Evolutionary conservation across 495 filamentous ascomycete species (phyloP).

Genomic region (Daldinia childiae): DNA sequence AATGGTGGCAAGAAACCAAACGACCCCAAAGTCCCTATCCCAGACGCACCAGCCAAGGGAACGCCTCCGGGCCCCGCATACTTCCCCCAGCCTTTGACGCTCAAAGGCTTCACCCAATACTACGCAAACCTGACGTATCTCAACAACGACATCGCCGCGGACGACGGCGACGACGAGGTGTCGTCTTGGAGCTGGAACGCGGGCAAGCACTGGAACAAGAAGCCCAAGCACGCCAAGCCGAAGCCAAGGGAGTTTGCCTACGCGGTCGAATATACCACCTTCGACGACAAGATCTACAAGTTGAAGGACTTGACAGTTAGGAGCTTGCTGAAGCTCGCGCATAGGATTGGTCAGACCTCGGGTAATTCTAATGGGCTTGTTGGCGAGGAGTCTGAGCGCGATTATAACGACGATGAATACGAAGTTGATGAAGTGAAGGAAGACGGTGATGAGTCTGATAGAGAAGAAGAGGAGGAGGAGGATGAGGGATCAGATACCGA

Average conservation of each 20-base stretch:
- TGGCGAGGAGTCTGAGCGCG: constrained; percentile 32
- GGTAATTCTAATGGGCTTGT: constrained; percentile 5
- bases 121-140: constrained; percentile 90
- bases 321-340: constrained; percentile 80
- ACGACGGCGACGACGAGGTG: constrained; percentile 30
- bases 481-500: neutral
- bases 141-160: constrained; percentile 68
- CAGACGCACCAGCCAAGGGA: constrained; percentile 74
- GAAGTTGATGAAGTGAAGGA: constrained; percentile 49
- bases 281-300: constrained; percentile 74
- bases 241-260: constrained; percentile 73
- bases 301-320: constrained; percentile 86
- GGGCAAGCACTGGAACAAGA: constrained; percentile 67
- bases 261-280: constrained; percentile 88
- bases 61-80: constrained; percentile 90
- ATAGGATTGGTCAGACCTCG: constrained; percentile 70
- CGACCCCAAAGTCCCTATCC: constrained; percentile 70
- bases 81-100: constrained; percentile 80
- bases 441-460: constrained; percentile 45
- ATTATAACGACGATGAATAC: constrained; percentile 44
- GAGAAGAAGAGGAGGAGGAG: constrained; percentile 17
- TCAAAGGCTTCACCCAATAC: constrained; percentile 86
- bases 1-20: constrained; percentile 65
- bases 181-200: constrained; percentile 54
- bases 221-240: constrained; percentile 57